These are phyloP conservation scores for Sextonia rubra DNA, from an alignment of 164 flowering plant genomes.

Conservation along the genomic window DNA sequence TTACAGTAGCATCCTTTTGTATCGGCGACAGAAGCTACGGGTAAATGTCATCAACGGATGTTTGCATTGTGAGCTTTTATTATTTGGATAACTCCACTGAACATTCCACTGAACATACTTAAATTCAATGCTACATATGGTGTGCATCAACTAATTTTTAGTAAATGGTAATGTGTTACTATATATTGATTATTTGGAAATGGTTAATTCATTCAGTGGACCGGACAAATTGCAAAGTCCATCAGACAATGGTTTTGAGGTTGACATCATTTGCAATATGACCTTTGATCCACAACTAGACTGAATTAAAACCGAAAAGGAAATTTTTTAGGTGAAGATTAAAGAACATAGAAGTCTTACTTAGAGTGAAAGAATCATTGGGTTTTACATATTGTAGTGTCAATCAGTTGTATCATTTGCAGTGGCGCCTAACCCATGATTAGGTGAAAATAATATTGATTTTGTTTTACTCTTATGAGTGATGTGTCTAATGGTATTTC, in stretches of 20 bases:
- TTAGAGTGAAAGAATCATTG: too few species aligned
- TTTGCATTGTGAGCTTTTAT: not conserved
- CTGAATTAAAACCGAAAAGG: not conserved
- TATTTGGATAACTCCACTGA: too few species aligned
- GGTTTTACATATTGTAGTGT: too few species aligned
- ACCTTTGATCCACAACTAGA: not conserved
- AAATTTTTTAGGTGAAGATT: too few species aligned
- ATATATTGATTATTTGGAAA: not conserved
- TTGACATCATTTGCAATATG: not conserved
- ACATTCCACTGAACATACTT: too few species aligned
- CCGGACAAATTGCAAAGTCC: not conserved
- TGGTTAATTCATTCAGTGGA: not conserved
- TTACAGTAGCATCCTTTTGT: conserved; percentile 55
- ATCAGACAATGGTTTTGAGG: not conserved
- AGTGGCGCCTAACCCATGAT: not conserved
- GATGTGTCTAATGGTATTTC: not conserved
- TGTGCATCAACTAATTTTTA: too few species aligned
- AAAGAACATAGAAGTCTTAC: too few species aligned
- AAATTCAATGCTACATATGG: too few species aligned
- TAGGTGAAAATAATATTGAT: not conserved
- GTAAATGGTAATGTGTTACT: not conserved
- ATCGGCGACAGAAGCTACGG: conserved; percentile 40
- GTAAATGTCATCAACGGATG: conserved; percentile 24
- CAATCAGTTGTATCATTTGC: not conserved
- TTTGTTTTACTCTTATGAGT: too few species aligned